Conservation (phyloP, 2,329 filamentous ascomycete genomes). For the Myriosclerotinia curreyana region DNA sequence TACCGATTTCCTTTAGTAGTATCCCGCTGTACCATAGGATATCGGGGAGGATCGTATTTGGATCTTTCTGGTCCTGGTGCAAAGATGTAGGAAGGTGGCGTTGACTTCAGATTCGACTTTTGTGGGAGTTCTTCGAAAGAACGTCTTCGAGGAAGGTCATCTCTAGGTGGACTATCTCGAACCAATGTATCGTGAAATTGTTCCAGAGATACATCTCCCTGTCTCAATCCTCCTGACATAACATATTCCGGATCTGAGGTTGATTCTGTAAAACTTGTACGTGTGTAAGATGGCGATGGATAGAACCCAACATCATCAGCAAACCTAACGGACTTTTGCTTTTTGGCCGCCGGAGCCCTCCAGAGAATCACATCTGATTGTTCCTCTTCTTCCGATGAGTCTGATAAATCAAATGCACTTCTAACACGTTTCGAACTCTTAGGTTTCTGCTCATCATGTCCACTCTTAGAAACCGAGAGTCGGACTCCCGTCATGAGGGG, state of each 20-base stretch:
- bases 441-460: neutral
- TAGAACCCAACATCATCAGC: neutral
- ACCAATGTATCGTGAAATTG: neutral
- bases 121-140: neutral
- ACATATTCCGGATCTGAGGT: too few species aligned
- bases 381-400: neutral
- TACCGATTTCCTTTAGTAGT: neutral
- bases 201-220: neutral
- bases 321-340: constrained; percentile 1
- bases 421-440: neutral
- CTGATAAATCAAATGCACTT: neutral
- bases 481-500: too few species aligned
- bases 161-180: neutral
- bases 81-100: neutral
- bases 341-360: neutral
- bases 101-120: neutral
- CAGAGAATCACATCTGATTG: neutral
- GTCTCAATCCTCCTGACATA: neutral
- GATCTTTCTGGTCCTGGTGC: too few species aligned
- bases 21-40: neutral
- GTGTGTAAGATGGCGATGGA: neutral
- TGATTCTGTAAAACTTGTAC: too few species aligned
- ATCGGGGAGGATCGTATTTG: neutral
- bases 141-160: neutral
- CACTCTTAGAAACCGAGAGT: too few species aligned